phyloP scores from a whole-genome alignment of 1,139 yeast species.

The Suhomyces choctaworum region DNA sequence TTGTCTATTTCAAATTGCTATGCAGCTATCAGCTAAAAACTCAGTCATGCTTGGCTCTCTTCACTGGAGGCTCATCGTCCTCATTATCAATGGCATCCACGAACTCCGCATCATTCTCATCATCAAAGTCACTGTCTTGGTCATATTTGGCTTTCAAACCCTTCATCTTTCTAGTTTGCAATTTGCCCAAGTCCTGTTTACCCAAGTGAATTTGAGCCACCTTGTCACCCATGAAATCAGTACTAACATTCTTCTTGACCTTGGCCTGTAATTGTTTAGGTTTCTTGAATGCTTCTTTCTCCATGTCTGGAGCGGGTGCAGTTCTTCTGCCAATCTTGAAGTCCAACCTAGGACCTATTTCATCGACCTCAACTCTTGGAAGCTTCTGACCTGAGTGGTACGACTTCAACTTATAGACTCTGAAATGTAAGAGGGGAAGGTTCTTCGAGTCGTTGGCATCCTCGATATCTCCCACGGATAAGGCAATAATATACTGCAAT shows the following conservation, averaged over 20 bases:
- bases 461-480: slow-evolving; percentile 78
- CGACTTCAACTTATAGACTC: slow-evolving; percentile 86
- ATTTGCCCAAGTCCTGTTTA: slow-evolving; percentile 83
- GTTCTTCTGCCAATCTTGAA: slow-evolving; percentile 88
- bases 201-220: slow-evolving; percentile 96
- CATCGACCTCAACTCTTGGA: slow-evolving; percentile 93
- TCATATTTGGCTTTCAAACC: slow-evolving; percentile 88
- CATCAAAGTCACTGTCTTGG: slow-evolving; percentile 57
- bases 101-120: slow-evolving; percentile 47
- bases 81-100: slow-evolving; percentile 42
- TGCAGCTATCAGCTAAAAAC: too few species aligned
- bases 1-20: too few species aligned
- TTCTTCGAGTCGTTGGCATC: slow-evolving; percentile 53
- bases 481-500: slow-evolving; percentile 81
- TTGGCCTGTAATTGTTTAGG: slow-evolving; percentile 83
- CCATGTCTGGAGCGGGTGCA: slow-evolving; percentile 83
- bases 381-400: slow-evolving; percentile 80
- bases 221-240: slow-evolving; percentile 93
- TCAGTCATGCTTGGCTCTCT: slow-evolving; percentile 20
- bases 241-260: slow-evolving; percentile 84
- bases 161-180: slow-evolving; percentile 98
- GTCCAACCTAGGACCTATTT: slow-evolving; percentile 94
- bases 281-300: slow-evolving; percentile 80
- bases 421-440: slow-evolving; percentile 80
- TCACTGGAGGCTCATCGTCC: slow-evolving; percentile 37